phyloP scores from a whole-genome alignment of 2,329 filamentous ascomycete genomes.

The Juglanconis oblonga region DNA sequence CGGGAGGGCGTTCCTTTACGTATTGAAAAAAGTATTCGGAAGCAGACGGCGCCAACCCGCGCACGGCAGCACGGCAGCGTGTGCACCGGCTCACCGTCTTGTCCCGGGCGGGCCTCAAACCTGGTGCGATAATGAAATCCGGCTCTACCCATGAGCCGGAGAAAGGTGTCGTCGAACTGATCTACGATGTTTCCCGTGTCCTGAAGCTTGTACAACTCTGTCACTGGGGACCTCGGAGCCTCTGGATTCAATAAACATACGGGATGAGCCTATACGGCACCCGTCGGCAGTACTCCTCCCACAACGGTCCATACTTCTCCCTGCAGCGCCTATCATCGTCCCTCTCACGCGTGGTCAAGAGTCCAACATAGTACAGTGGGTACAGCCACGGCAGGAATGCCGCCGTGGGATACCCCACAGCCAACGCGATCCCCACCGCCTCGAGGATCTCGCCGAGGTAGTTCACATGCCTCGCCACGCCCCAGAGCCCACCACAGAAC shows the following conservation, averaged over 20 bases:
- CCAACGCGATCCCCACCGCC: slow-evolving; percentile 12
- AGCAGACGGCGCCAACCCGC: no score
- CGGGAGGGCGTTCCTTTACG: no score
- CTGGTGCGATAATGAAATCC: no score
- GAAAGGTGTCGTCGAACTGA: no score
- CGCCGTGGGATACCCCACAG: slow-evolving; percentile 1
- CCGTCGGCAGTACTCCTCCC: slow-evolving; percentile 13
- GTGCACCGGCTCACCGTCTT: no score
- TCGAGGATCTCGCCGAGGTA: slow-evolving; percentile 15
- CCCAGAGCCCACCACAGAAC: slow-evolving; percentile 14
- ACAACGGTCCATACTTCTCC: slow-evolving; percentile 13
- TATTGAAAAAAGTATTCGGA: no score
- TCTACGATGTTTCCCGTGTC: no score
- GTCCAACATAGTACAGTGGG: slow-evolving; percentile 9
- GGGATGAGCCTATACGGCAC: slow-evolving; percentile 14
- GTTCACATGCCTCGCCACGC: slow-evolving; percentile 10
- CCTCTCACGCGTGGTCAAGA: slow-evolving; percentile 9
- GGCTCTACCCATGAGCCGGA: no score
- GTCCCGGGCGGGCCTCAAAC: no score
- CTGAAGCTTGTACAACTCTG: no score
- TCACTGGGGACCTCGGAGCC: no score
- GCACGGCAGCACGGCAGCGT: no score
- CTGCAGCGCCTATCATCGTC: slow-evolving; percentile 12
- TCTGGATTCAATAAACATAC: slow-evolving; percentile 6
- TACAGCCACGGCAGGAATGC: slow-evolving; percentile 8